Evolutionary conservation across 768 basidiomycete species (phyloP), one percentile per base, ranked within the genome.

Genomic region (Russula sp.): DNA sequence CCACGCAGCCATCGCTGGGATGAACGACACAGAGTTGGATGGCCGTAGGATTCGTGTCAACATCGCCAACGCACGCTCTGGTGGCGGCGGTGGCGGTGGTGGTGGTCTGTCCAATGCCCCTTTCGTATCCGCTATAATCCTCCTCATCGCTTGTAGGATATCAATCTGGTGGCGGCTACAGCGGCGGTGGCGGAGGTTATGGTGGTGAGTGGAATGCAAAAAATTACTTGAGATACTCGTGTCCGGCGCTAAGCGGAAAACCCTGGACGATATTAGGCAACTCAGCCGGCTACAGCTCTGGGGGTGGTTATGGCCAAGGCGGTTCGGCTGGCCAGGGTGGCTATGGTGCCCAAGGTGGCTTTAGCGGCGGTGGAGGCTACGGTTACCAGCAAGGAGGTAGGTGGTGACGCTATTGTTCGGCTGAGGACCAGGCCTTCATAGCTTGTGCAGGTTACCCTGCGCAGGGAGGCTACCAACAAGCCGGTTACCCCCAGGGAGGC

Each of bases 21-120:
- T 96, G 73, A 89, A 98, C 77, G 95, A 97, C 72, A 85, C 88
- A 68, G 92, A 96, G 68, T 85, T 98, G 66, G 96, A 98, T 76
- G 94, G 95, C 55, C 84, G 96, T 68, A 82, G 89, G 64, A 86
- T 98, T 73, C 93, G 93, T 75, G 83, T 84, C 56, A 98, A 96
- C 79, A 78, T 89, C 57, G 88, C 89, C 44, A 90, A 91, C 66
- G 84, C 87, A 54, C 82, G 87, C 55, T 74, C 77, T 51, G 72
- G 76, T n/a, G 82, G 82, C 4, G 77, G 80, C 57, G 82, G 45
- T 4, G 50, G 60, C 0, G 57, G 57, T 0, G 83, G 82, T 42
- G 83, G 83, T 9, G 77, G 78, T 61, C 75, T 34, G 49, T 57
- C n/a, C 27, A 47, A 60, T 6, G 5, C 20, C 31, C 35, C 27